Evolutionary conservation across 306 rosid genomes (phyloP).

Genomic region (Hippophae tibetana): DNA sequence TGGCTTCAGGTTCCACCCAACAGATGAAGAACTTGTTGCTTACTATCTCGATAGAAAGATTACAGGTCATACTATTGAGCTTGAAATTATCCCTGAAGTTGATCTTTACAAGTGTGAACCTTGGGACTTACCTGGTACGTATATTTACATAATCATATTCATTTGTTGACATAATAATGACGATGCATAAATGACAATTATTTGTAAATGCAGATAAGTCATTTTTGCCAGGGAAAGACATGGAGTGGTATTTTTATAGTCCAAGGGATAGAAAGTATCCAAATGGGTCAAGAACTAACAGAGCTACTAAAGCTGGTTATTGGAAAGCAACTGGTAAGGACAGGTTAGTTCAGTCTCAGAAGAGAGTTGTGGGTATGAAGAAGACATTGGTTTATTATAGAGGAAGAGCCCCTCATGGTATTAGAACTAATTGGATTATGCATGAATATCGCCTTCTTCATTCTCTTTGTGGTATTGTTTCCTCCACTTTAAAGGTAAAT

Average conservation of each 20-base stretch:
- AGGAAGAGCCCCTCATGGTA: constrained; percentile 94
- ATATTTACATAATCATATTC: not conserved
- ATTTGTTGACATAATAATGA: no score
- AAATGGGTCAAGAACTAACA: constrained; percentile 92
- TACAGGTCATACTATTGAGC: constrained; percentile 81
- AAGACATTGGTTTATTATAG: constrained; percentile 82
- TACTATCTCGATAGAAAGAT: constrained; percentile 81
- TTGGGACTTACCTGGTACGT: constrained; percentile 92
- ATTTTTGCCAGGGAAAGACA: constrained; percentile 74
- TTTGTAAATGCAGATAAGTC: constrained; percentile 49
- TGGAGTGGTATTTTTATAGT: constrained; percentile 97
- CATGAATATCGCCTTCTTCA: constrained; percentile 71
- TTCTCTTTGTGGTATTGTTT: constrained; percentile 30
- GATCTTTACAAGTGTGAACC: constrained; percentile 96
- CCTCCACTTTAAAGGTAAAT: constrained; percentile 64
- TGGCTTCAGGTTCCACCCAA: constrained; percentile 95
- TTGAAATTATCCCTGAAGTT: constrained; percentile 87
- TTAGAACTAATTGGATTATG: constrained; percentile 94
- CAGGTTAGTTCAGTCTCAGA: constrained; percentile 59
- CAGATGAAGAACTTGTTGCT: constrained; percentile 95
- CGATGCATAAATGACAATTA: no score
- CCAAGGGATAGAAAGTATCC: constrained; percentile 91
- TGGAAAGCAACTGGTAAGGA: constrained; percentile 98
- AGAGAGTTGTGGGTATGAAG: constrained; percentile 69
- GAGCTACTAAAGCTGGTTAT: constrained; percentile 84